Conservation (phyloP, 2,329 filamentous ascomycete genomes). For the Catunica adiposa region DNA sequence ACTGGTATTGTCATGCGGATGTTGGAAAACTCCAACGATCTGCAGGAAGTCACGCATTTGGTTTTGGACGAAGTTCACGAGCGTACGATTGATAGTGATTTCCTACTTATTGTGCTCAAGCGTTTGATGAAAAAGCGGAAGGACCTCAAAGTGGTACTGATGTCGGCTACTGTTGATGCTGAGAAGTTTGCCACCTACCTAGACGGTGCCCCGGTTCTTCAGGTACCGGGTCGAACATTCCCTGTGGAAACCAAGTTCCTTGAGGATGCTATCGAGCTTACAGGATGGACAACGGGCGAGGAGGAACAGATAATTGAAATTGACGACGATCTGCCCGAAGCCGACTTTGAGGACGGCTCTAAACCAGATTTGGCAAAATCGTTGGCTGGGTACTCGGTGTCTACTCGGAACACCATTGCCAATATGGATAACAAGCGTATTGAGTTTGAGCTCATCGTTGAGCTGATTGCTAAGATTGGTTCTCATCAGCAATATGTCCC, state of each 20-base stretch:
- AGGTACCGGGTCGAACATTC: conserved; percentile 84
- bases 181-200: conserved; percentile 82
- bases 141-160: conserved; percentile 81
- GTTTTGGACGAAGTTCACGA: conserved; percentile 98
- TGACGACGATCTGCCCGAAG: conserved; percentile 27
- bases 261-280: conserved; percentile 83
- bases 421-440: conserved; percentile 83
- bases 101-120: conserved; percentile 79
- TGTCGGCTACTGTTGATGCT: conserved; percentile 95
- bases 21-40: conserved; percentile 75
- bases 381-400: conserved; percentile 55
- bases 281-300: conserved; percentile 49
- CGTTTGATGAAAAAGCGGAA: conserved; percentile 60
- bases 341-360: conserved; percentile 38
- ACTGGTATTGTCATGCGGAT: conserved; percentile 93
- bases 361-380: conserved; percentile 44
- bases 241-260: conserved; percentile 77
- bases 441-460: conserved; percentile 72
- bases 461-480: conserved; percentile 62
- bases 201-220: conserved; percentile 67
- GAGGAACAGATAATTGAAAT: conserved; percentile 24
- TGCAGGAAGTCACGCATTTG: conserved; percentile 80
- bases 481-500: conserved; percentile 44
- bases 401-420: conserved; percentile 57
- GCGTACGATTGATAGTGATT: conserved; percentile 89